These are phyloP conservation scores for Dryadomyces quercivorus DNA, from an alignment of 2,329 filamentous ascomycete genomes.

Conservation along the genomic window DNA sequence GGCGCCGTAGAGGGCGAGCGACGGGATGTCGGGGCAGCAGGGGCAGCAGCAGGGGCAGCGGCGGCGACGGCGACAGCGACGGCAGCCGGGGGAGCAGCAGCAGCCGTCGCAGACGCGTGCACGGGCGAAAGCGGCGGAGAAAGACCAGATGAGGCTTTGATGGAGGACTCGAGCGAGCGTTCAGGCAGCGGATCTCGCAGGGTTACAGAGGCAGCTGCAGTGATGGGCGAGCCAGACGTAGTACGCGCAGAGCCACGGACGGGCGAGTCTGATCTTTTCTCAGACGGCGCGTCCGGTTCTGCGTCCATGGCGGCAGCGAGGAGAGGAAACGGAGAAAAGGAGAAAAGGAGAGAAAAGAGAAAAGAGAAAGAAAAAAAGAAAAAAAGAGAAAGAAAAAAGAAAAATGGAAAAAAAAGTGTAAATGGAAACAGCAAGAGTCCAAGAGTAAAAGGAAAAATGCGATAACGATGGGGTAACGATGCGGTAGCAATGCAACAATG, in stretches of 20 bases:
- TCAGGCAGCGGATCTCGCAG: not conserved
- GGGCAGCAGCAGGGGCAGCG: not conserved
- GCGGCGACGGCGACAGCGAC: not conserved
- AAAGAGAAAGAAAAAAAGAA: not conserved
- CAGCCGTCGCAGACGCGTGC: not conserved
- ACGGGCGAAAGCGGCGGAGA: not conserved
- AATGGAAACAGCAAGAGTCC: too few species aligned
- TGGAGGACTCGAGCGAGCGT: not conserved
- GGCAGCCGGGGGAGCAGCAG: not conserved
- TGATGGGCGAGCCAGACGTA: not conserved
- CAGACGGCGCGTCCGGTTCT: conserved; percentile 2
- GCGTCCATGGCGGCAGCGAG: not conserved
- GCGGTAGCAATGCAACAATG: not conserved
- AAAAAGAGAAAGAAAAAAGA: not conserved
- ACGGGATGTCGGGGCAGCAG: not conserved
- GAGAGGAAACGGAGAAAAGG: not conserved
- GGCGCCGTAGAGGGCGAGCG: not conserved
- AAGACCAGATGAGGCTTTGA: not conserved
- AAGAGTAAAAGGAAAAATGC: too few species aligned
- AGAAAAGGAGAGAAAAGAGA: not conserved
- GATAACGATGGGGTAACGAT: not conserved
- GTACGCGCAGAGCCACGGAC: not conserved
- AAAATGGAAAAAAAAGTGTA: not conserved
- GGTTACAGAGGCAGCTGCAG: not conserved
- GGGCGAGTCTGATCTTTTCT: not conserved